These are phyloP conservation scores for Wickerhamiella musiphila DNA, from an alignment of 805 yeast genomes.

Conservation along the genomic window DNA sequence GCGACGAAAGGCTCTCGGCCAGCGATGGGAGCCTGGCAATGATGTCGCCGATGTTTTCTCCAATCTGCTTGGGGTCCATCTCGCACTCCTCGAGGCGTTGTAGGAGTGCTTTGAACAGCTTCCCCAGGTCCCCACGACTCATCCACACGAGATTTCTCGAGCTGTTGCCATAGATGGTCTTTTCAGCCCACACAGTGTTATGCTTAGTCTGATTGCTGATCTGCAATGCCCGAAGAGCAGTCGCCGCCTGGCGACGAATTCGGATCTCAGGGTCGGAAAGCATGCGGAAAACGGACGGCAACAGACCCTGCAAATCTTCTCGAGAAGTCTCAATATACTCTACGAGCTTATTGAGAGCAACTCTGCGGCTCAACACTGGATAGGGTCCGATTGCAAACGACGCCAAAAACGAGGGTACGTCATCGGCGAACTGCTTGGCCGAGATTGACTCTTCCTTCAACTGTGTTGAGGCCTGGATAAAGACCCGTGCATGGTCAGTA, in stretches of 20 bases:
- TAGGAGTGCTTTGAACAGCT: slow-evolving; percentile 25
- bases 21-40: slow-evolving; percentile 13
- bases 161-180: slow-evolving; percentile 36
- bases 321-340: slow-evolving; percentile 4
- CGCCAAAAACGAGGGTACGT: slow-evolving; percentile 20
- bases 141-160: slow-evolving; percentile 31
- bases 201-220: slow-evolving; percentile 7
- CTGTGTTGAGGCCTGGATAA: slow-evolving; percentile 11
- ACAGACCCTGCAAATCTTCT: slow-evolving; percentile 21
- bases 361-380: slow-evolving; percentile 22
- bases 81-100: slow-evolving; percentile 27
- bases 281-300: slow-evolving; percentile 20
- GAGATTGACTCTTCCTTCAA: slow-evolving; percentile 9
- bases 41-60: slow-evolving; percentile 20
- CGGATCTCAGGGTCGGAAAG: slow-evolving; percentile 20
- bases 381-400: slow-evolving; percentile 21
- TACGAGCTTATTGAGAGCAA: slow-evolving; percentile 16
- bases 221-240: slow-evolving; percentile 6
- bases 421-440: slow-evolving; percentile 12
- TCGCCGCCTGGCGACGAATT: slow-evolving; percentile 19
- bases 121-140: slow-evolving; percentile 45
- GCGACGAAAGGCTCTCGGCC: slow-evolving; percentile 14
- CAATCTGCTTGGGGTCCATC: slow-evolving; percentile 34
- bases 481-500: slow-evolving; percentile 11
- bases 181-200: slow-evolving; percentile 19